Conservation (phyloP, 352 stramenopile species). For the Halophytophthora polymorphica region DNA sequence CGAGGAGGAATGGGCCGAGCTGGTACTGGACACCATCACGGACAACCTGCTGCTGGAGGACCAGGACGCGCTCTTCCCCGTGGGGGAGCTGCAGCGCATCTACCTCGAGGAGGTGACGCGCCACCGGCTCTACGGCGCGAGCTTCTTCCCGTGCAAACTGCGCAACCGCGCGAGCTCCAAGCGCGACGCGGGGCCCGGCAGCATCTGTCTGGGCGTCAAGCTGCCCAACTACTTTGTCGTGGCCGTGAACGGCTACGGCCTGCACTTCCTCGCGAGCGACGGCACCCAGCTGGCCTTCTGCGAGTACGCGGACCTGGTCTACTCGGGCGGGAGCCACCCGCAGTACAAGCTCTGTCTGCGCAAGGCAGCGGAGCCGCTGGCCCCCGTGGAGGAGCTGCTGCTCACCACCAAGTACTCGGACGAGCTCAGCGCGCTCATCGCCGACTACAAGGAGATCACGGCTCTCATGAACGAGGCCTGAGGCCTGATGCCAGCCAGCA, state of each 20-base stretch:
- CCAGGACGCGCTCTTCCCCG: slow-evolving; percentile 31
- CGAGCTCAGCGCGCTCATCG: slow-evolving; percentile 55
- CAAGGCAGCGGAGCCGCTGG: slow-evolving; percentile 31
- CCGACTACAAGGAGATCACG: slow-evolving; percentile 80
- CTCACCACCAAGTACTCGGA: slow-evolving; percentile 69
- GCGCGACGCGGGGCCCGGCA: slow-evolving; percentile 12
- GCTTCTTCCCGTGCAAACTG: slow-evolving; percentile 86
- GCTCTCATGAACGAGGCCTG: slow-evolving; percentile 56
- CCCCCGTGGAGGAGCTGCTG: slow-evolving; percentile 51
- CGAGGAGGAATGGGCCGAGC: slow-evolving; percentile 79
- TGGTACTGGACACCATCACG: slow-evolving; percentile 59
- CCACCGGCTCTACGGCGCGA: slow-evolving; percentile 80
- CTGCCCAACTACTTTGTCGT: slow-evolving; percentile 86
- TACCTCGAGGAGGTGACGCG: slow-evolving; percentile 84
- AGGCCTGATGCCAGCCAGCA: slow-evolving; percentile 4
- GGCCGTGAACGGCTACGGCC: slow-evolving; percentile 86
- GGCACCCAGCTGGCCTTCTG: slow-evolving; percentile 61
- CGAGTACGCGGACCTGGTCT: slow-evolving; percentile 62
- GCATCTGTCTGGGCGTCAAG: slow-evolving; percentile 38
- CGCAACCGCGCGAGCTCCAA: slow-evolving; percentile 31
- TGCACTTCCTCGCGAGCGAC: slow-evolving; percentile 86
- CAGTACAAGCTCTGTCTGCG: slow-evolving; percentile 70
- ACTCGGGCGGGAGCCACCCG: slow-evolving; percentile 51
- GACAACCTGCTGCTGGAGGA: slow-evolving; percentile 52
- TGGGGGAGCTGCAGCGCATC: slow-evolving; percentile 67